Evolutionary conservation across 352 stramenopile species (phyloP), one percentile per base, ranked within the genome.

Genomic region (Phytophthora ohioensis): DNA sequence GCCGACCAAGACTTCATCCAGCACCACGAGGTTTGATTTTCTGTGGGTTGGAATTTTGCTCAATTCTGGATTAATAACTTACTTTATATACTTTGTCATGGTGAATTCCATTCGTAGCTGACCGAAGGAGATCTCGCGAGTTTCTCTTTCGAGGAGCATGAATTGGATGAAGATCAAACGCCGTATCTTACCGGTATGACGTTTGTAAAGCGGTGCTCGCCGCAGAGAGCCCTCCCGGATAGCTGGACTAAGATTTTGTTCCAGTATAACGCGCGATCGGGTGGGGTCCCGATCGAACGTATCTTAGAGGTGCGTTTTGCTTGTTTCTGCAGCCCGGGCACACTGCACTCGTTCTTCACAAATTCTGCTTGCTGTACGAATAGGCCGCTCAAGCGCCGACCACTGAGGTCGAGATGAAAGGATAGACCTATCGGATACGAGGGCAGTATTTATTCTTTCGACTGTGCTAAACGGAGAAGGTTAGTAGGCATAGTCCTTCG

Each of bases 211-310:
- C 81, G 88, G 12, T 97, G 88, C 49, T 97, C 90, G 12, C 82
- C 88, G 12, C 88, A 96, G 55, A 83, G 90, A 30, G 90, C 88
- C 3, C 78, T 97, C 27, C 81, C 90, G 1, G 90, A 97, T 56
- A 97, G 90, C 67, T 97, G 90, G 90, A 97, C 90, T 27, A 97
- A 97, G 63, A 92, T 95, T 68, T 62, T 93, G 45, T 95, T 95
- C 63, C 88, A 95, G 65, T 89, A 82, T 57, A 86, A 90, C 27
- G 85, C 85, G n/a, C 79, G 81, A 9, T 84, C 73, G 5, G 80
- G 81, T 31, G 85, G 86, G 5, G 48, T 94, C n/a, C 77, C 76
- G 13, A 87, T 95, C 38, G 73, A 89, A 12, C 79, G 65, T 13
- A 85, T 95, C 51, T 34, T 93, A 5, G 77, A 91, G 81, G 87